Evolutionary conservation across 768 basidiomycete genomes (phyloP).

Genomic region (Mycena filopes): DNA sequence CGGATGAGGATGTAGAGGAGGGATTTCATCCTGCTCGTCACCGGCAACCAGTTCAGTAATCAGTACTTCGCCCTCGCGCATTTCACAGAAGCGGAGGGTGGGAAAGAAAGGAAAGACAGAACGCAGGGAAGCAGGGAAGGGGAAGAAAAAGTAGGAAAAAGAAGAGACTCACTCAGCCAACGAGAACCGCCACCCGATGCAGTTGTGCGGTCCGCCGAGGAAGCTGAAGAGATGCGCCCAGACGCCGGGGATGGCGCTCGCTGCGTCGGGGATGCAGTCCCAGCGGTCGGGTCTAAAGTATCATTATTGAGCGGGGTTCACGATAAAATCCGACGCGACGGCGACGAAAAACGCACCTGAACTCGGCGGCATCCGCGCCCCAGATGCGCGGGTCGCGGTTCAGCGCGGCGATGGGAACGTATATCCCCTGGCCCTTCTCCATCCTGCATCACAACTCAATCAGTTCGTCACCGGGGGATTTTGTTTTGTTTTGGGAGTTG

Average conservation of each 20-base stretch:
- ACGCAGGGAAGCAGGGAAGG: too few relatives aligned
- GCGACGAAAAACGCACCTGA: too few relatives aligned
- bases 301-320: not conserved
- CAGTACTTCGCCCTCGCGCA: too few relatives aligned
- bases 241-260: slow-evolving; percentile 43
- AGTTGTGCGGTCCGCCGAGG: slow-evolving; percentile 57
- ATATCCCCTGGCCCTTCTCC: slow-evolving; percentile 37
- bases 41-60: too few relatives aligned
- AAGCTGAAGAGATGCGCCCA: slow-evolving; percentile 48
- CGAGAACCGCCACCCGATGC: slow-evolving; percentile 60
- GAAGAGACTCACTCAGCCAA: slow-evolving; percentile 51
- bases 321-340: not conserved
- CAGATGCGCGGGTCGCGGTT: slow-evolving; percentile 52
- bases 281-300: slow-evolving; percentile 61
- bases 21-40: slow-evolving; percentile 44
- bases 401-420: slow-evolving; percentile 46
- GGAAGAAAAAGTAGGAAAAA: not conserved
- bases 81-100: too few relatives aligned
- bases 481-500: too few relatives aligned
- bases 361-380: slow-evolving; percentile 41
- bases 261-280: slow-evolving; percentile 43
- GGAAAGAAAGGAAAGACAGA: too few relatives aligned
- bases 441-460: slow-evolving; percentile 20
- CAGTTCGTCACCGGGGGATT: too few relatives aligned
- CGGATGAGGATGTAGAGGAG: slow-evolving; percentile 49